Evolutionary conservation across 768 basidiomycete species (phyloP).

Genomic region (Boletus speciosus): DNA sequence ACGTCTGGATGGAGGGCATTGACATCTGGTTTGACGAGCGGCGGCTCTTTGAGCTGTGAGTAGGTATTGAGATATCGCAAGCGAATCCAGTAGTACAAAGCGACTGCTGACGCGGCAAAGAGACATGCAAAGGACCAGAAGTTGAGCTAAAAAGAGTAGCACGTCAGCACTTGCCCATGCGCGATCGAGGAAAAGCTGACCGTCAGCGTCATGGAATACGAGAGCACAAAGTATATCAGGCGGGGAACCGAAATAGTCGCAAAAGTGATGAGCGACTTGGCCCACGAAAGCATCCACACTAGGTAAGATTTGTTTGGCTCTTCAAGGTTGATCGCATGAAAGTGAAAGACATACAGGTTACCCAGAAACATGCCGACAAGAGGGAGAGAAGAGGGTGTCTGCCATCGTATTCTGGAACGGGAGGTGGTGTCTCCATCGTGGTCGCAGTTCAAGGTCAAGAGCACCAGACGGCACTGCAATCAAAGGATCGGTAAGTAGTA

Average conservation of each 20-base stretch:
- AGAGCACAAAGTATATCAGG: conserved; percentile 71
- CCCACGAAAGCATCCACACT: conserved; percentile 86
- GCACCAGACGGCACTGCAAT: not conserved
- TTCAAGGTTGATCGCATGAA: not conserved
- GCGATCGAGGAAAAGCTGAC: conserved; percentile 39
- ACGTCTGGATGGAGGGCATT: conserved; percentile 91
- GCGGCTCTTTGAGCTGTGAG: conserved; percentile 74
- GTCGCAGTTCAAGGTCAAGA: conserved; percentile 8
- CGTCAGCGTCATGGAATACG: conserved; percentile 87
- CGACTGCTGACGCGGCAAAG: conserved; percentile 62
- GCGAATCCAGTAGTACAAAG: conserved; percentile 80
- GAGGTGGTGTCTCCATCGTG: conserved; percentile 25
- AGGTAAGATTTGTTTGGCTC: conserved; percentile 2
- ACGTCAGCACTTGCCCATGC: not conserved
- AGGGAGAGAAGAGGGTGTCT: conserved; percentile 74
- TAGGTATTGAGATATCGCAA: conserved; percentile 77
- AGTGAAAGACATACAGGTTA: conserved; percentile 55
- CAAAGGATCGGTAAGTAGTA: not conserved
- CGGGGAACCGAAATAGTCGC: conserved; percentile 80
- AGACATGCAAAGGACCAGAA: conserved; percentile 88
- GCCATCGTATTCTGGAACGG: conserved; percentile 30
- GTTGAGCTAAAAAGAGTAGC: conserved; percentile 55
- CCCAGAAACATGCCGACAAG: conserved; percentile 81
- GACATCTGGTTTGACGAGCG: conserved; percentile 76
- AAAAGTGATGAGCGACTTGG: conserved; percentile 69